Evolutionary conservation across 176 grass and related monocot species (phyloP).

Genomic region (Cenchrus fungigraminus): DNA sequence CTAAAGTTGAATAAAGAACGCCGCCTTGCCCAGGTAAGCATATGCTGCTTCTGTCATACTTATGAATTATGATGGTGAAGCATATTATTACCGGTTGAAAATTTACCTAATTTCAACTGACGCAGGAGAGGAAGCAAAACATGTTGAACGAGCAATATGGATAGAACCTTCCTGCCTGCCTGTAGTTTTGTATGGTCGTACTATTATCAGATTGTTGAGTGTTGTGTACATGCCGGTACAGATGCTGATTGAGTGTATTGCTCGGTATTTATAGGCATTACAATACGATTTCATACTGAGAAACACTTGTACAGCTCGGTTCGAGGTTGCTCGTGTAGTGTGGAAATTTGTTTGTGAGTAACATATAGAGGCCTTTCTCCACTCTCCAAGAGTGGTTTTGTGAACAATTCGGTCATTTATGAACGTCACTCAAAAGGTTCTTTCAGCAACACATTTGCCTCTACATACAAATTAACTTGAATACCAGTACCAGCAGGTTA

Average conservation of each 20-base stretch:
- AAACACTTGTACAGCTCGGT: not conserved
- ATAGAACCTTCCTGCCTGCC: not conserved
- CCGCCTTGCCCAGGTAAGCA: not conserved
- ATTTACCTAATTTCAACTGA: constrained; percentile 1
- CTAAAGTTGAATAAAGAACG: constrained; percentile 12
- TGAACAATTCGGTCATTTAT: not conserved
- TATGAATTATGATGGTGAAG: not conserved
- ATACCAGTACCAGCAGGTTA: too few relatives aligned
- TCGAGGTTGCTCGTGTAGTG: not conserved
- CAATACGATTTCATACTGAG: not conserved
- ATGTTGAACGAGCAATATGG: constrained; percentile 41
- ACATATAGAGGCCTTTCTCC: not conserved
- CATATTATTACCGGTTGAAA: not conserved
- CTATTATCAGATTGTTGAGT: not conserved
- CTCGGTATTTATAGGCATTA: not conserved
- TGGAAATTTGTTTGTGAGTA: not conserved
- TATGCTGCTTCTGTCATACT: not conserved
- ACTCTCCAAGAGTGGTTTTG: not conserved
- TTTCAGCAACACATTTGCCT: too few relatives aligned
- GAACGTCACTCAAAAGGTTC: too few relatives aligned
- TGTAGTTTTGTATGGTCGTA: not conserved
- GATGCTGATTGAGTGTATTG: not conserved
- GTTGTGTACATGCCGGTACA: not conserved
- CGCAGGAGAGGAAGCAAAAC: constrained; percentile 47
- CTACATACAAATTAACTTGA: too few relatives aligned